Evolutionary conservation across 805 yeast genomes (phyloP).

Genomic region (Yamadazyma akitaensis): DNA sequence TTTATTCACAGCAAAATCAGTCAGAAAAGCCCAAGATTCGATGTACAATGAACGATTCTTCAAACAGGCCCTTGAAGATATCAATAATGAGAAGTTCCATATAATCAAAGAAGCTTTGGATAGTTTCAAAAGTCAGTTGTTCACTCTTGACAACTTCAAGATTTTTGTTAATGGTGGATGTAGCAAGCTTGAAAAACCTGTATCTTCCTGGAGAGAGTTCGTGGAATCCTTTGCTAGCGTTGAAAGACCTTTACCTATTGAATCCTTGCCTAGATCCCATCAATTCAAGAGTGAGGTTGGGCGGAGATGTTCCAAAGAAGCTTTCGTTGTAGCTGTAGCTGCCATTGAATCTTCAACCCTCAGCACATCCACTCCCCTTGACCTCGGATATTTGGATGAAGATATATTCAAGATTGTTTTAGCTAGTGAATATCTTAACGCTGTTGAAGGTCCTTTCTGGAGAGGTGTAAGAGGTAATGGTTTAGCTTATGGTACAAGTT

Average conservation of each 20-base stretch:
- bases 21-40: conserved; percentile 63
- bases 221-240: conserved; percentile 16
- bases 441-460: conserved; percentile 97
- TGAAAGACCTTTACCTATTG: conserved; percentile 15
- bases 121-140: conserved; percentile 47
- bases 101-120: conserved; percentile 50
- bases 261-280: conserved; percentile 45
- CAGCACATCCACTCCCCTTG: conserved; percentile 56
- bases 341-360: conserved; percentile 81
- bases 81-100: conserved; percentile 53
- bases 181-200: conserved; percentile 48
- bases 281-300: conserved; percentile 59
- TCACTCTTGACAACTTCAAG: conserved; percentile 58
- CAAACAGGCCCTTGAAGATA: conserved; percentile 39
- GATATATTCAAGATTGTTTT: conserved; percentile 71
- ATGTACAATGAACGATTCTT: conserved; percentile 60
- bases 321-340: conserved; percentile 68
- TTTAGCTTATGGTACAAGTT: conserved; percentile 81
- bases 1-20: conserved; percentile 55
- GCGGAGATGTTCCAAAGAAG: conserved; percentile 45
- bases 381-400: conserved; percentile 41
- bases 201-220: conserved; percentile 54
- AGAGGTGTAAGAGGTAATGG: conserved; percentile 94
- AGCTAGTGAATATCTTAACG: conserved; percentile 72
- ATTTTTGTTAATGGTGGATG: conserved; percentile 72